A percentile compares a stretch with the other conserved stretches of the same genome.
These are phyloP conservation scores for Blastocystis sp. DNA, from an alignment of 352 stramenopile genomes.

Conservation along the genomic window DNA sequence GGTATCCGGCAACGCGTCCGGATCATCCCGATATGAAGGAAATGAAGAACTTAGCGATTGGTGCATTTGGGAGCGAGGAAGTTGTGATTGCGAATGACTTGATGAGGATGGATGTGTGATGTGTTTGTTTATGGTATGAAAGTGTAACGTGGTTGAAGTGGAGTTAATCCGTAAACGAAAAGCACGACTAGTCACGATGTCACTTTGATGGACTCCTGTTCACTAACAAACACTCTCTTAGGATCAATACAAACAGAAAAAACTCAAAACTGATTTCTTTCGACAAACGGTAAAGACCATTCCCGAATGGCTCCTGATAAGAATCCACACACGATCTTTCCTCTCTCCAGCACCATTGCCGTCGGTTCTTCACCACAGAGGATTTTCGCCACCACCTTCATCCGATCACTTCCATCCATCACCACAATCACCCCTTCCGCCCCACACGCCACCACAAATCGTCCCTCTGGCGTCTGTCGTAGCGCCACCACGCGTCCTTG, in stretches of 20 bases:
- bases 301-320: not conserved
- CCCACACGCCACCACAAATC: not conserved
- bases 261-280: not conserved
- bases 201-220: too few relatives aligned
- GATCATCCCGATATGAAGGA: conserved; percentile 4
- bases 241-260: too few relatives aligned
- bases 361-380: not conserved
- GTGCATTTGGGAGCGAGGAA: not conserved
- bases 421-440: not conserved
- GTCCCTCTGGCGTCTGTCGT: conserved; percentile 9
- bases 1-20: conserved; percentile 59
- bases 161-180: too few relatives aligned
- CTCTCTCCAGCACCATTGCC: not conserved
- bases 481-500: not conserved
- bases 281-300: not conserved
- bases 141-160: not conserved
- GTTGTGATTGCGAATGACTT: conserved; percentile 10
- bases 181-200: too few relatives aligned
- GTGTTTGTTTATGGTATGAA: not conserved
- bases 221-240: too few relatives aligned
- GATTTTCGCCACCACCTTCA: not conserved
- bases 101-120: not conserved
- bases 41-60: not conserved
- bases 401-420: not conserved
- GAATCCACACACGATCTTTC: not conserved